Conservation (phyloP, 2,329 filamentous ascomycete genomes). For the Bertia moriformis region DNA sequence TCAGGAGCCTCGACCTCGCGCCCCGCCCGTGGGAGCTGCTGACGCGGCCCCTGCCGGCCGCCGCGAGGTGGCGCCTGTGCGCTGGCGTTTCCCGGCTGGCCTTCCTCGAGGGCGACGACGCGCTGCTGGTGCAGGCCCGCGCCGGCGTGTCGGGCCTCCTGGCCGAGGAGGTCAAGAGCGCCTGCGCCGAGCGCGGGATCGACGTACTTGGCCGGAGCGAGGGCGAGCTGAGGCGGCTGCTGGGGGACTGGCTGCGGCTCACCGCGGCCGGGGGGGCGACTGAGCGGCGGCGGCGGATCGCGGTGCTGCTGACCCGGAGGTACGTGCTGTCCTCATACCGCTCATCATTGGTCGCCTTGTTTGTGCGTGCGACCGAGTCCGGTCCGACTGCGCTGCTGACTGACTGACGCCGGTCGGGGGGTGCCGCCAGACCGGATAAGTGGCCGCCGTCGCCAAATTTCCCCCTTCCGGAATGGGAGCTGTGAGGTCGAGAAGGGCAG, state of each 20-base stretch:
- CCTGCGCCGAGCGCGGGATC: conserved; percentile 57
- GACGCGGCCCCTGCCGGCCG: conserved; percentile 14
- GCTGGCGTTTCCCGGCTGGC: conserved; percentile 20
- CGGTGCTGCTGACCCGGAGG: not conserved
- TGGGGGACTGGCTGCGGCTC: conserved; percentile 32
- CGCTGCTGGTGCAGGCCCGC: conserved; percentile 39
- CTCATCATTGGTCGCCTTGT: too few species aligned
- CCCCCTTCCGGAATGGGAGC: too few species aligned
- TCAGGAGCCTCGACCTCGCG: conserved; percentile 9
- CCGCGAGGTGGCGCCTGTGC: conserved; percentile 15
- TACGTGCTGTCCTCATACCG: too few species aligned
- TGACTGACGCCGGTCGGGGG: too few species aligned
- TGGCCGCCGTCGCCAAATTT: too few species aligned
- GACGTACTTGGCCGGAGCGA: conserved; percentile 41
- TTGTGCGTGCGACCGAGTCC: too few species aligned
- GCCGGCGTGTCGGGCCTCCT: conserved; percentile 46
- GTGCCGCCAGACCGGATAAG: too few species aligned
- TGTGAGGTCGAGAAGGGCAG: too few species aligned
- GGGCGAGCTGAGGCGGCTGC: conserved; percentile 29
- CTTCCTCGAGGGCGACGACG: conserved; percentile 60
- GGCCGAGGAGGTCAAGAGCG: conserved; percentile 50
- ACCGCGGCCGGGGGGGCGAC: conserved; percentile 20
- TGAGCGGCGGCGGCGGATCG: conserved; percentile 8
- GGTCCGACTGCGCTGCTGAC: too few species aligned
- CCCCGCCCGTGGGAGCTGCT: conserved; percentile 15